phyloP scores from a whole-genome alignment of 768 basidiomycete genomes.

The Boletus coccyginus region DNA sequence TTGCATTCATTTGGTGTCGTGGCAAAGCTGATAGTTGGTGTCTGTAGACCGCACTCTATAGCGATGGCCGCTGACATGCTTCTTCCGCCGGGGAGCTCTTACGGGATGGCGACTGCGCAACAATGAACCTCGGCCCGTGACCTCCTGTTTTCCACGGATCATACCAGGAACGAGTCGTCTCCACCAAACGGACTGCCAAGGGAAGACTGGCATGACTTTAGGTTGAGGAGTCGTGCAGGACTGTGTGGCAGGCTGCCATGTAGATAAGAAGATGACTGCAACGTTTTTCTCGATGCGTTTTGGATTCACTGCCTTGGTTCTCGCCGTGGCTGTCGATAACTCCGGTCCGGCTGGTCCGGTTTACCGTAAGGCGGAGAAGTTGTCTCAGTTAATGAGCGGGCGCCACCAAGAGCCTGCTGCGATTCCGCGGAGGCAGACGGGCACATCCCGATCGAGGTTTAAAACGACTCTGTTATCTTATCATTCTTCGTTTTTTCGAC shows the following conservation, averaged over 20 bases:
- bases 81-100: background rate
- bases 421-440: constrained; percentile 24
- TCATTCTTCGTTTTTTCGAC: constrained; percentile 12
- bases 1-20: background rate
- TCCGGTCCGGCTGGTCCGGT: background rate
- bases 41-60: background rate
- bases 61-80: background rate
- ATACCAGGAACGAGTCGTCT: constrained; percentile 3
- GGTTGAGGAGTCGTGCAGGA: background rate
- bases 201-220: background rate
- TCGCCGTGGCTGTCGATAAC: background rate
- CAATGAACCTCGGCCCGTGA: background rate
- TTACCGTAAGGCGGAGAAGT: constrained; percentile 6
- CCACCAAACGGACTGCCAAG: background rate
- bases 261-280: background rate
- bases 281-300: constrained; percentile 1
- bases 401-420: background rate
- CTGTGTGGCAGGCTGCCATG: constrained; percentile 1
- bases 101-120: background rate
- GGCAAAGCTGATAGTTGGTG: background rate
- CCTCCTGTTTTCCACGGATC: constrained; percentile 16
- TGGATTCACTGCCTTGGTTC: background rate
- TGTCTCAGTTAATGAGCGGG: background rate
- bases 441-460: constrained; percentile 10
- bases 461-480: constrained; percentile 24